Evolutionary conservation across 768 basidiomycete genomes (phyloP).

Genomic region (Lanmaoa rubissima): DNA sequence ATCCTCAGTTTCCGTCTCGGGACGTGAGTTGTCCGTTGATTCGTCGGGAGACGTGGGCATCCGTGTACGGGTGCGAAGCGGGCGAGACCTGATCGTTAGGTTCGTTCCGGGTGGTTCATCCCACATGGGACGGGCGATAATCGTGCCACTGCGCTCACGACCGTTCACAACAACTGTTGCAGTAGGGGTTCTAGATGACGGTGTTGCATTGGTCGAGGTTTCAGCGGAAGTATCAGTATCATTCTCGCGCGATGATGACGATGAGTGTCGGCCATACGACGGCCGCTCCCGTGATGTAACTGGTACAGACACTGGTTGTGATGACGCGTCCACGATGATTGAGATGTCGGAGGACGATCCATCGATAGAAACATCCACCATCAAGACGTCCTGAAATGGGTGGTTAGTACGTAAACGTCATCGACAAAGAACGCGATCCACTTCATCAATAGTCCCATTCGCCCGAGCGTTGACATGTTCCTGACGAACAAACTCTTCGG

Average conservation of each 20-base stretch:
- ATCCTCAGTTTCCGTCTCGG: slow-evolving; percentile 79
- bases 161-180: slow-evolving; percentile 53
- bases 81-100: slow-evolving; percentile 30
- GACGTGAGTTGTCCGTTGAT: slow-evolving; percentile 51
- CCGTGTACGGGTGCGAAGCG: slow-evolving; percentile 29
- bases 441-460: slow-evolving; percentile 22
- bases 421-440: slow-evolving; percentile 15
- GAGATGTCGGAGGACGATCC: slow-evolving; percentile 20
- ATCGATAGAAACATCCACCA: slow-evolving; percentile 26
- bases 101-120: slow-evolving; percentile 36
- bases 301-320: slow-evolving; percentile 15
- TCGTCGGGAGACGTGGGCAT: slow-evolving; percentile 36
- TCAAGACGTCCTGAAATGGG: slow-evolving; percentile 33
- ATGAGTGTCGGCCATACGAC: slow-evolving; percentile 19
- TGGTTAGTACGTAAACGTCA: slow-evolving; percentile 5
- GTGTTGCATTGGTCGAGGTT: slow-evolving; percentile 58
- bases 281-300: slow-evolving; percentile 22
- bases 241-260: slow-evolving; percentile 38
- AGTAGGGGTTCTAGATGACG: slow-evolving; percentile 60
- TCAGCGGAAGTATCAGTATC: slow-evolving; percentile 65
- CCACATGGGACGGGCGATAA: slow-evolving; percentile 66
- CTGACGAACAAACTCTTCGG: slow-evolving; percentile 27
- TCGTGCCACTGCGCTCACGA: slow-evolving; percentile 75
- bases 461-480: slow-evolving; percentile 5
- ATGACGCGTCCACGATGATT: slow-evolving; percentile 21